Base-by-base conservation (phyloP, 176 grass and related monocot genomes). In the Puya raimondii region DNA sequence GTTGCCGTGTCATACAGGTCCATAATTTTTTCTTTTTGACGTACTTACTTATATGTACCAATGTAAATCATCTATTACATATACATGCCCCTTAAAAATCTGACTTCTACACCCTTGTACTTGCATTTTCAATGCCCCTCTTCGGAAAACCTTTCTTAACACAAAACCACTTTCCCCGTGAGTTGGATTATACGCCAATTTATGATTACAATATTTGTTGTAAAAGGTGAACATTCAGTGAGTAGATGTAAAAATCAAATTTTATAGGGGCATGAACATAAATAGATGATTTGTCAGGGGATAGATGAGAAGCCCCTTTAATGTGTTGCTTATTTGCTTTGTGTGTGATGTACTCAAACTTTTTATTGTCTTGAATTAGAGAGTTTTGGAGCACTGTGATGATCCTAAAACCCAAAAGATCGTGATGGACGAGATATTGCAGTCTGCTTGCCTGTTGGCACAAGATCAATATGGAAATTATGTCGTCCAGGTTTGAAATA, bases 381-480 rank as follows among this genome's bases (percentile, higher is more conserved):
- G 90, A 73, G 83, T 89, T 48, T 79, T 93, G 83, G 90, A 93
- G 77, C 90, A 93, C 76, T 93, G 86, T 68, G 66, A 80, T 84
- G 80, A 89, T 78, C 52, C 70, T 49, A 84, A 84, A 84, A 93
- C 90, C 54, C 90, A 89, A 33, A 74, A 93, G 73, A 76, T 93
- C 65, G 86, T 89, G 51, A 93, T 93, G 90, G 80, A 89, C 68
- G 90, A 93, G 52, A 84, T 93, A 81, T 76, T 93, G 65, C 82
- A 84, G 53, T 89, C 90, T 88, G 80, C 89, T 63, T 89, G 90
- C 74, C 71, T 84, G 80, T 75, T 93, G 68, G 90, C 90, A 48
- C 90, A 93, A 71, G 90, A 93, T 59, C 90, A 93, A 72, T 93
- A 93, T 48, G 90, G 90, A 63, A 93, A 93, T 73, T 93, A 93